phyloP scores from a whole-genome alignment of 2,329 filamentous ascomycete genomes.

The Penicillium janthinellum region DNA sequence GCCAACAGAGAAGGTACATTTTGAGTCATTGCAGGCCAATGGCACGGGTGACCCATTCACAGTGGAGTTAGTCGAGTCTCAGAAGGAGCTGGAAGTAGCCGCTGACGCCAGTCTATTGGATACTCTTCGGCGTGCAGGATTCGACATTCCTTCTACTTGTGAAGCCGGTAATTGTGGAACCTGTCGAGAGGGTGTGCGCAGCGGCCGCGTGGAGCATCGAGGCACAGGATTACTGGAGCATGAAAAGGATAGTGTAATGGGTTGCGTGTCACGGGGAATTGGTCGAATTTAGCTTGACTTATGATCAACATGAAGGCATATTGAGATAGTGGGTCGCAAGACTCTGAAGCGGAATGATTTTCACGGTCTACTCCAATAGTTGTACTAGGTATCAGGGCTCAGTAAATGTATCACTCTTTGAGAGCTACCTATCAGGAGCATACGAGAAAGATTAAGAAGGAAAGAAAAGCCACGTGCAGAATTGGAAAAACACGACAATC shows the following conservation, averaged over 20 bases:
- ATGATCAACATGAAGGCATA: not conserved
- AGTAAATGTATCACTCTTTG: not conserved
- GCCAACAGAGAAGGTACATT: conserved; percentile 8
- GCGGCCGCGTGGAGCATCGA: conserved; percentile 9
- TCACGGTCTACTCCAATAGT: not conserved
- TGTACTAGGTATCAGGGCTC: too few relatives aligned
- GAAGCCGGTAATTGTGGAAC: conserved; percentile 12
- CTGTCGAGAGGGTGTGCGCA: conserved; percentile 6
- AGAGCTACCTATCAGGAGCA: not conserved
- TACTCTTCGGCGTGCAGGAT: conserved; percentile 6
- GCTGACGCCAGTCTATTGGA: conserved; percentile 5
- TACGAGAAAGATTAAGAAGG: not conserved
- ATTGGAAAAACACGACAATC: not conserved
- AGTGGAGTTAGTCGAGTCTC: conserved; percentile 4
- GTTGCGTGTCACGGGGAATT: conserved; percentile 8
- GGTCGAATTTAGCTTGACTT: conserved; percentile 5
- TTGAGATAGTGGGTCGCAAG: not conserved
- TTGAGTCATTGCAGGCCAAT: conserved; percentile 8
- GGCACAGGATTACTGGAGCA: conserved; percentile 10
- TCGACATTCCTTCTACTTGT: conserved; percentile 8
- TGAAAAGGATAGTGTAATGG: conserved; percentile 9
- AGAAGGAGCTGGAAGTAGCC: conserved; percentile 4
- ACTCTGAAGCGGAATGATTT: not conserved
- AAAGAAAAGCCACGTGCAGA: not conserved
- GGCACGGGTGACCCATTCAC: conserved; percentile 10